A percentile compares a stretch with the other conserved stretches of the same genome.
Evolutionary conservation across 2,329 filamentous ascomycete genomes (phyloP).

Genomic region (Calonectria pteridis): DNA sequence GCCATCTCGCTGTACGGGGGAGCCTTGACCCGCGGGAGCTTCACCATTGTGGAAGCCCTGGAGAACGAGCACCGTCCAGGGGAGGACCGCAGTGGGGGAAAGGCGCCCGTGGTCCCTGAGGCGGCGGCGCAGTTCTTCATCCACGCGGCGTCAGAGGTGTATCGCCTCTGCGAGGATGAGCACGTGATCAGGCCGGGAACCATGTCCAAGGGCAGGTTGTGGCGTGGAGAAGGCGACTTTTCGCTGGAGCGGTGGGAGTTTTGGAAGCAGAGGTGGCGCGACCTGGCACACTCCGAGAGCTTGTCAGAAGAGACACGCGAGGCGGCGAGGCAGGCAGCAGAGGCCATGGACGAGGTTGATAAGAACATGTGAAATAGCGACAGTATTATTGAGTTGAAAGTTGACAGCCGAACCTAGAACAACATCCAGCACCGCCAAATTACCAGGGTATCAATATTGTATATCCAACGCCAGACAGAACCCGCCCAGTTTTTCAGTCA

Average conservation of each 20-base stretch:
- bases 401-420: neutral
- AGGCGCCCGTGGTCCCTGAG: neutral
- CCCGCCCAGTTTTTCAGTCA: neutral
- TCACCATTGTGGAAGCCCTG: neutral
- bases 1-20: slow-evolving; percentile 10
- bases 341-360: slow-evolving; percentile 14
- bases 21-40: slow-evolving; percentile 13
- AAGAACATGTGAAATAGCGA: neutral
- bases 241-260: neutral
- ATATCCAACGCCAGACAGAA: slow-evolving; percentile 6
- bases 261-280: slow-evolving; percentile 25
- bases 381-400: neutral
- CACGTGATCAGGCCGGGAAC: neutral
- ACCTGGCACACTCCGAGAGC: neutral
- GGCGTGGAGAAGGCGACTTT: neutral
- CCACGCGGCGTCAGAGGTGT: neutral
- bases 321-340: neutral
- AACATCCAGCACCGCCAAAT: neutral
- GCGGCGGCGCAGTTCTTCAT: slow-evolving; percentile 23
- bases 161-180: neutral
- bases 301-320: neutral
- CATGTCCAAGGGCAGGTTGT: neutral
- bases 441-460: slow-evolving; percentile 20
- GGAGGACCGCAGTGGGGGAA: neutral
- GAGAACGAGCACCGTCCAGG: neutral